Conservation (phyloP, 495 filamentous ascomycete species). For the Bombardia bombarda region DNA sequence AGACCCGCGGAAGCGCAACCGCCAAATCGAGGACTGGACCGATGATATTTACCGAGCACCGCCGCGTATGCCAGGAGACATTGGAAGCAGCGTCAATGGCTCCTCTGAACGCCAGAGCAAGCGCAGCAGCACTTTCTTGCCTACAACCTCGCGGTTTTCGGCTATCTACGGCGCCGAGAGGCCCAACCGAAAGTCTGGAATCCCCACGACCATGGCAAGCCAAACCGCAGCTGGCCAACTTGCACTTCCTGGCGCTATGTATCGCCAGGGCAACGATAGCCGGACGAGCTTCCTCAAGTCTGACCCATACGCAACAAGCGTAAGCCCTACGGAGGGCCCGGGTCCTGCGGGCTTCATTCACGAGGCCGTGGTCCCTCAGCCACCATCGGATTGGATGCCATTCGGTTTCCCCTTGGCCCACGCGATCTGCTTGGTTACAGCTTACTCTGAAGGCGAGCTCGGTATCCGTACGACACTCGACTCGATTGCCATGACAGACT, state of each 20-base stretch:
- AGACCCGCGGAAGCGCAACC: slow-evolving; percentile 70
- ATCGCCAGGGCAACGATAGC: slow-evolving; percentile 67
- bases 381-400: slow-evolving; percentile 94
- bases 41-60: slow-evolving; percentile 94
- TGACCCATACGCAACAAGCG: slow-evolving; percentile 42
- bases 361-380: slow-evolving; percentile 91
- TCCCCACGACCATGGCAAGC: slow-evolving; percentile 92
- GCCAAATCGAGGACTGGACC: slow-evolving; percentile 96
- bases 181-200: slow-evolving; percentile 37
- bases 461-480: slow-evolving; percentile 91
- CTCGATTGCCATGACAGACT: slow-evolving; percentile 95
- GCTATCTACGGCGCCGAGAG: slow-evolving; percentile 72
- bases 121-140: slow-evolving; percentile 70
- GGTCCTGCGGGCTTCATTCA: slow-evolving; percentile 94
- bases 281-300: slow-evolving; percentile 43
- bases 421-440: slow-evolving; percentile 88
- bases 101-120: slow-evolving; percentile 66
- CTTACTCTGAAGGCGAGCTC: slow-evolving; percentile 93
- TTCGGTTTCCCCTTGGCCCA: slow-evolving; percentile 94
- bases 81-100: slow-evolving; percentile 46
- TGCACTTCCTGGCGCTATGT: slow-evolving; percentile 62
- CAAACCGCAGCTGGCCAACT: slow-evolving; percentile 79
- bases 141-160: slow-evolving; percentile 86
- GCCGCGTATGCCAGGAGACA: slow-evolving; percentile 64
- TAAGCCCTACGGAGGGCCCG: slow-evolving; percentile 58